Evolutionary conservation across 805 yeast genomes (phyloP).

Genomic region (Saccharomycopsis fermentans): DNA sequence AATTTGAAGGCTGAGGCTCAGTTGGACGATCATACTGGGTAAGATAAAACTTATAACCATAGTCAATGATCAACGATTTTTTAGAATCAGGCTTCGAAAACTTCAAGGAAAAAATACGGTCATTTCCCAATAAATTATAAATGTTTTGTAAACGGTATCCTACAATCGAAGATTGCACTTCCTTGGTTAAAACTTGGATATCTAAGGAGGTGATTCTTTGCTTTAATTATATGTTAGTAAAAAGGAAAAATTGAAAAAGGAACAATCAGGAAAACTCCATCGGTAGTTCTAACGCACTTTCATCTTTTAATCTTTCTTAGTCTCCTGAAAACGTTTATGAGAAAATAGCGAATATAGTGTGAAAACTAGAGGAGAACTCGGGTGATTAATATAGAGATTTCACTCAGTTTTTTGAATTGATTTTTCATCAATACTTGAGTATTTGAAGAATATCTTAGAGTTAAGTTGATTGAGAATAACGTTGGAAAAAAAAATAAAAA

Average conservation of each 20-base stretch:
- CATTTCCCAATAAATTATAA: slow-evolving; percentile 65
- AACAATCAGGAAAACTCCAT: not conserved
- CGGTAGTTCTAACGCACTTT: not conserved
- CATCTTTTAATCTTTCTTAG: not conserved
- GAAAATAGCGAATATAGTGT: not conserved
- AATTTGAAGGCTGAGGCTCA: slow-evolving; percentile 73
- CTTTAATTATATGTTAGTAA: slow-evolving; percentile 27
- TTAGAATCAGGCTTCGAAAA: slow-evolving; percentile 80
- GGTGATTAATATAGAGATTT: not conserved
- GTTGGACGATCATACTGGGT: slow-evolving; percentile 77
- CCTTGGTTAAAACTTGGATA: slow-evolving; percentile 58
- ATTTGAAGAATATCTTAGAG: not conserved
- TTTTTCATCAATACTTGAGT: not conserved
- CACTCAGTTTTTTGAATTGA: not conserved
- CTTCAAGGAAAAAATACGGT: slow-evolving; percentile 65
- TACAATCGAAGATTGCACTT: slow-evolving; percentile 45
- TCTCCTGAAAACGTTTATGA: not conserved
- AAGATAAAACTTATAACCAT: slow-evolving; percentile 72
- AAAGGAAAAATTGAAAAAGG: no score
- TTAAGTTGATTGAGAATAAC: no score
- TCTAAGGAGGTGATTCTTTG: slow-evolving; percentile 85
- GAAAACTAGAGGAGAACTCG: not conserved
- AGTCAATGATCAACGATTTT: slow-evolving; percentile 64
- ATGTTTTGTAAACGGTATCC: slow-evolving; percentile 74
- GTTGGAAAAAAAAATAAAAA: not conserved